Percentiles rank a stretch among this genome's conserved stretches.
Evolutionary conservation across 805 yeast genomes (phyloP).

Genomic region (Zygosaccharomyces gambellarensis): DNA sequence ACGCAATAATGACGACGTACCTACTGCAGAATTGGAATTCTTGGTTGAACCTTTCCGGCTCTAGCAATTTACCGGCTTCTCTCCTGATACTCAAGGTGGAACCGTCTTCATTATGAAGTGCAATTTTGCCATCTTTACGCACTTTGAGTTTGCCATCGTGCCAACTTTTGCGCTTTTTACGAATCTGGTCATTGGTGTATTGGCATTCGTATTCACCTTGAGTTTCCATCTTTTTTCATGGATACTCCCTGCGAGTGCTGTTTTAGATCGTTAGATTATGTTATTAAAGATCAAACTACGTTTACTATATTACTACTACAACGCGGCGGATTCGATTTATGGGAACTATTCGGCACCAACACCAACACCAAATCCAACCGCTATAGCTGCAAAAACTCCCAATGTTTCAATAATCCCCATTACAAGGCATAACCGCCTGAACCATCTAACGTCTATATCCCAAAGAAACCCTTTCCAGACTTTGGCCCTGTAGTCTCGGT

Average conservation of each 20-base stretch:
- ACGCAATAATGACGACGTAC: constrained; percentile 24
- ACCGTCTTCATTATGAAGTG: constrained; percentile 24
- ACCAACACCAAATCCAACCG: constrained; percentile 46
- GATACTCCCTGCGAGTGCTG: no score
- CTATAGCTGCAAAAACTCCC: constrained; percentile 39
- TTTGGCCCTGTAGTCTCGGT: constrained; percentile 22
- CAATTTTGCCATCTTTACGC: constrained; percentile 21
- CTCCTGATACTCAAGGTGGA: constrained; percentile 19
- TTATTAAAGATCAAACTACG: no score
- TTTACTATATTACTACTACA: neutral
- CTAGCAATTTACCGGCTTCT: constrained; percentile 15
- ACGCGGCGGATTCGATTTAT: neutral
- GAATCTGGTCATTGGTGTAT: constrained; percentile 27
- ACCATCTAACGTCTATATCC: constrained; percentile 31
- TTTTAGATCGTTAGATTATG: no score
- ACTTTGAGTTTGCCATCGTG: constrained; percentile 33
- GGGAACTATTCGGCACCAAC: constrained; percentile 11
- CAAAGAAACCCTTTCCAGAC: constrained; percentile 30
- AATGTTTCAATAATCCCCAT: constrained; percentile 31
- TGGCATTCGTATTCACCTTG: constrained; percentile 28
- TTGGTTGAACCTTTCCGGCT: constrained; percentile 21
- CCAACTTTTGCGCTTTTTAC: constrained; percentile 34
- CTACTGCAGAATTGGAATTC: constrained; percentile 30
- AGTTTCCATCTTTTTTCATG: neutral
- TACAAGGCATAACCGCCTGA: constrained; percentile 28